Conservation (phyloP, 768 basidiomycete species). For the Daedalea quercina region DNA sequence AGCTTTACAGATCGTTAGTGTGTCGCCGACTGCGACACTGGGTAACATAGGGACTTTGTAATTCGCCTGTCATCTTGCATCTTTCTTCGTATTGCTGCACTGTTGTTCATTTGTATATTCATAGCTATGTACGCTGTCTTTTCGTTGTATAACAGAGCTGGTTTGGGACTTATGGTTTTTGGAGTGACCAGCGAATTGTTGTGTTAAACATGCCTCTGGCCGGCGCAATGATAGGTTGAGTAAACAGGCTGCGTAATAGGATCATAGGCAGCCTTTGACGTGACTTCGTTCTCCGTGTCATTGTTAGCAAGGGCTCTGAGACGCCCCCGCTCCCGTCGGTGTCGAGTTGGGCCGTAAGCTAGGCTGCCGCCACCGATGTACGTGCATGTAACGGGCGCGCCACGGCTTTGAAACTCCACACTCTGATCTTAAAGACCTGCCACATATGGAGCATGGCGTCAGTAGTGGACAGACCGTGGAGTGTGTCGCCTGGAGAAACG, state of each 20-base stretch:
- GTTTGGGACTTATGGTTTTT: slow-evolving; percentile 10
- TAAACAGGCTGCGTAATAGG: no score
- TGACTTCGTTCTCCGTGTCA: no score
- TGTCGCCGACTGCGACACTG: slow-evolving; percentile 14
- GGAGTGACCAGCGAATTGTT: no score
- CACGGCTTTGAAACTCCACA: not conserved
- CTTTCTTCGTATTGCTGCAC: slow-evolving; percentile 12
- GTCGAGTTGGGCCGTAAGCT: no score
- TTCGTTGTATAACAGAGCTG: slow-evolving; percentile 20
- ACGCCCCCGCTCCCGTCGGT: no score
- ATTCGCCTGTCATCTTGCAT: slow-evolving; percentile 11
- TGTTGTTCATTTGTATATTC: slow-evolving; percentile 15
- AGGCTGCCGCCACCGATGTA: not conserved
- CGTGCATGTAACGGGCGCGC: not conserved
- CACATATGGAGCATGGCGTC: slow-evolving; percentile 15
- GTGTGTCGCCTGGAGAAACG: not conserved
- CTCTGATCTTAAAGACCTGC: slow-evolving; percentile 13
- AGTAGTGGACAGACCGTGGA: slow-evolving; percentile 1
- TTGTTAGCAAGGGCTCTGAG: no score
- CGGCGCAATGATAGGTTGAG: no score
- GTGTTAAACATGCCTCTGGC: no score
- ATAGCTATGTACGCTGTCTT: slow-evolving; percentile 14
- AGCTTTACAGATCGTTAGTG: slow-evolving; percentile 16
- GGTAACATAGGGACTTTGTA: slow-evolving; percentile 21
- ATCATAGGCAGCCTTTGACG: no score